Percentiles rank a stretch among this genome's conserved stretches.
phyloP scores from a whole-genome alignment of 1,139 yeast species.

The Ogataea hybrid region DNA sequence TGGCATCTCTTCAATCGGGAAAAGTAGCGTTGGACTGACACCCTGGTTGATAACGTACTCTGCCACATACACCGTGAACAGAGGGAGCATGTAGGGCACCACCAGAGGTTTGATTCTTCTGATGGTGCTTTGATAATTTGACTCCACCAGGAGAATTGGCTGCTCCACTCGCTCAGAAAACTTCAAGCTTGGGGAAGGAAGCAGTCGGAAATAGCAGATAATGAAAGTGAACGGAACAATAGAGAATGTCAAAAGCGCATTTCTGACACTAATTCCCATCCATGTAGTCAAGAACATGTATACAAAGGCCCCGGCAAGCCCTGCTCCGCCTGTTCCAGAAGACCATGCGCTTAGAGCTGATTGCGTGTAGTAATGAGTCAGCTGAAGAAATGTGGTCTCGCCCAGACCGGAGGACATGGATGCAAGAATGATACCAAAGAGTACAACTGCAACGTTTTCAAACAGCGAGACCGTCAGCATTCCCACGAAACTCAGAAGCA shows the following conservation, averaged over 20 bases:
- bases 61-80: slow-evolving; percentile 76
- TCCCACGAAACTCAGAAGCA: slow-evolving; percentile 64
- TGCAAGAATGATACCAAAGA: slow-evolving; percentile 78
- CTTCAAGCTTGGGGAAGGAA: slow-evolving; percentile 32
- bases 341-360: slow-evolving; percentile 81
- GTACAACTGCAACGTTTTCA: slow-evolving; percentile 33
- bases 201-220: slow-evolving; percentile 32
- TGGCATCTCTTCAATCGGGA: slow-evolving; percentile 69
- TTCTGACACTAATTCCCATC: slow-evolving; percentile 42
- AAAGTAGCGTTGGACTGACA: slow-evolving; percentile 79
- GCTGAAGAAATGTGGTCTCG: slow-evolving; percentile 80
- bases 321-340: slow-evolving; percentile 96
- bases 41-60: slow-evolving; percentile 94
- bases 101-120: slow-evolving; percentile 48
- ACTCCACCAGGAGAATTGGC: slow-evolving; percentile 35
- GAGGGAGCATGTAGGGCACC: slow-evolving; percentile 77
- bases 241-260: slow-evolving; percentile 47
- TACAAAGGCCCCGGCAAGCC: slow-evolving; percentile 70
- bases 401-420: slow-evolving; percentile 88
- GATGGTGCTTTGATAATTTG: slow-evolving; percentile 39
- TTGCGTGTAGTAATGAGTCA: slow-evolving; percentile 65
- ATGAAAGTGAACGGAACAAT: slow-evolving; percentile 46
- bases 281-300: slow-evolving; percentile 57
- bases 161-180: slow-evolving; percentile 12
- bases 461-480: slow-evolving; percentile 67